A percentile compares a stretch with the other conserved stretches of the same genome.
Conservation (phyloP, 352 stramenopile genomes). For the Discostella stelligera region DNA sequence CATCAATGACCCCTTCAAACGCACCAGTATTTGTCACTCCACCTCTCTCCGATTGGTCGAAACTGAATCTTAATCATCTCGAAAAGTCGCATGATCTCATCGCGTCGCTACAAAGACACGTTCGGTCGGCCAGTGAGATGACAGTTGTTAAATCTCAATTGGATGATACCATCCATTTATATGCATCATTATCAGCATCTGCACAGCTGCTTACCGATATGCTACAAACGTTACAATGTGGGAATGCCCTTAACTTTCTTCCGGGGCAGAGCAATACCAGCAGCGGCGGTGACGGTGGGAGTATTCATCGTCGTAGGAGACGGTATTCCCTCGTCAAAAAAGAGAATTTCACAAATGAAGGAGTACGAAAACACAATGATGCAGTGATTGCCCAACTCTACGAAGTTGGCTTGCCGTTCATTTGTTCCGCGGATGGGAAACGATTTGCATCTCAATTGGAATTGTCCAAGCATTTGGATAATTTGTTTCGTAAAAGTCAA, state of each 20-base stretch:
- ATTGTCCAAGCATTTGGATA: constrained; percentile 72
- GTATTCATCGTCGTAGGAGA: constrained; percentile 10
- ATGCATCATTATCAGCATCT: constrained; percentile 41
- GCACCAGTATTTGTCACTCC: neutral
- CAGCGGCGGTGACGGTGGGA: neutral
- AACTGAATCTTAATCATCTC: constrained; percentile 59
- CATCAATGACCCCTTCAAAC: neutral
- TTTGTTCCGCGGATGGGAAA: constrained; percentile 70
- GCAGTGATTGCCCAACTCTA: constrained; percentile 67
- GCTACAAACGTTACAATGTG: constrained; percentile 57
- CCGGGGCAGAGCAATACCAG: too few species aligned
- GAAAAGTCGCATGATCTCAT: constrained; percentile 60
- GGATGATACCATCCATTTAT: constrained; percentile 38
- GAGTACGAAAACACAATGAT: constrained; percentile 69
- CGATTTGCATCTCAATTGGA: constrained; percentile 72
- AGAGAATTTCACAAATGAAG: constrained; percentile 73
- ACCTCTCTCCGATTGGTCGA: constrained; percentile 55
- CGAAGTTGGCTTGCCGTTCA: constrained; percentile 73
- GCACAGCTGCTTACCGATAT: constrained; percentile 75
- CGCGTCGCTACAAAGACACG: constrained; percentile 46
- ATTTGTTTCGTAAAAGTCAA: constrained; percentile 70
- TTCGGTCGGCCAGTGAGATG: constrained; percentile 37
- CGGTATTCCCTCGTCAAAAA: constrained; percentile 38
- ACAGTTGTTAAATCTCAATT: constrained; percentile 34
- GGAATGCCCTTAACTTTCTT: constrained; percentile 23